phyloP scores from a whole-genome alignment of 23 red algal species.

The Gracilaria gracilis region DNA sequence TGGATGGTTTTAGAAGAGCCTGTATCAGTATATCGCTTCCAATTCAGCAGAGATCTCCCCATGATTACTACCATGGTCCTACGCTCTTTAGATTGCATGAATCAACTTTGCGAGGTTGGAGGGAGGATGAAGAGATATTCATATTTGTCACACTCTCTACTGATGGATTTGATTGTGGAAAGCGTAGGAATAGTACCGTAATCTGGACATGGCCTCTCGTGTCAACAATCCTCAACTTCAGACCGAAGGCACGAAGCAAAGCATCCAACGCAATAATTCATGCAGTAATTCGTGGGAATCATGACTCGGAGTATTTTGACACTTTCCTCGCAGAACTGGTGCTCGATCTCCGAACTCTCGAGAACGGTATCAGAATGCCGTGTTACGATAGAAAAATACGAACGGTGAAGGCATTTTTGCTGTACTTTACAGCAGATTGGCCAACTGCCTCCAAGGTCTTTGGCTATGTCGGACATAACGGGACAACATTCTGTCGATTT shows the following conservation, averaged over 20 bases:
- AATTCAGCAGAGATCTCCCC: too few species aligned
- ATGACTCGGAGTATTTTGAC: too few species aligned
- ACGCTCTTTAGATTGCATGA: too few species aligned
- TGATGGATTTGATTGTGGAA: constrained; percentile 13
- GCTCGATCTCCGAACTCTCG: background rate
- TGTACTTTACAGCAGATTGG: constrained; percentile 20
- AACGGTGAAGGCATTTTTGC: background rate
- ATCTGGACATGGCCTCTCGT: too few species aligned
- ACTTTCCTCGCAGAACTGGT: background rate
- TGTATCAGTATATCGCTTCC: too few species aligned
- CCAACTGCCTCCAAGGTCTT: constrained; percentile 8
- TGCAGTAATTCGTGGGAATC: too few species aligned
- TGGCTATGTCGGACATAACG: constrained; percentile 9
- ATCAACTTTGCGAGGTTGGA: background rate
- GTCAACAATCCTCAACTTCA: too few species aligned
- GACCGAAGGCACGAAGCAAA: too few species aligned
- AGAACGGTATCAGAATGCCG: background rate
- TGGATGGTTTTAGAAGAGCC: background rate
- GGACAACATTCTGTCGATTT: background rate
- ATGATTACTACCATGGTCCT: too few species aligned
- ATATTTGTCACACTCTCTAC: too few species aligned
- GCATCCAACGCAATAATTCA: too few species aligned
- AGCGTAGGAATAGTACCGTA: too few species aligned
- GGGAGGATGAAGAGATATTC: background rate
- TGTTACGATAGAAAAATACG: background rate